phyloP scores from a whole-genome alignment of 2,329 filamentous ascomycete genomes.

The Aspergillus sclerotialis region DNA sequence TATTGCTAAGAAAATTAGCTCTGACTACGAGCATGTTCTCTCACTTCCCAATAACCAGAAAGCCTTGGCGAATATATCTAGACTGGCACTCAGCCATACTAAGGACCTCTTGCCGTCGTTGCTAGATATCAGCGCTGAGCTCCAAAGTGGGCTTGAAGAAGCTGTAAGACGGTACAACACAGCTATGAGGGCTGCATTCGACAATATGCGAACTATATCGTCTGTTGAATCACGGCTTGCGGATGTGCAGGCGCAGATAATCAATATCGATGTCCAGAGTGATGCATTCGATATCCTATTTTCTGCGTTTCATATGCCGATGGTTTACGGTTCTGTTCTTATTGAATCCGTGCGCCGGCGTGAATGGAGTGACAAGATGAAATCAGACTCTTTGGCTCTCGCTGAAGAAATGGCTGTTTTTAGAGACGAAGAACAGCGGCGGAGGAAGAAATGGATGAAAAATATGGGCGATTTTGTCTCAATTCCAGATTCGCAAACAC shows the following conservation, averaged over 20 bases:
- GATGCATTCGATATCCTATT: constrained; percentile 75
- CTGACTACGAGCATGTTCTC: constrained; percentile 73
- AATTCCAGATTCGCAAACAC: constrained; percentile 59
- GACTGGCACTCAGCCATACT: constrained; percentile 58
- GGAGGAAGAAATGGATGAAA: constrained; percentile 85
- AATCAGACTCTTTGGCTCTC: constrained; percentile 74
- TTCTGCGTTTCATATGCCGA: constrained; percentile 74
- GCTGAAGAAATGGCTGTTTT: constrained; percentile 90
- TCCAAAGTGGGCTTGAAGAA: constrained; percentile 42
- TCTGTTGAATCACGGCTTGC: constrained; percentile 69
- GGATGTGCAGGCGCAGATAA: constrained; percentile 65
- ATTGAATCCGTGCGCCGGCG: constrained; percentile 77
- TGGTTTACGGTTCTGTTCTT: constrained; percentile 82
- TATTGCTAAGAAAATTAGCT: constrained; percentile 76
- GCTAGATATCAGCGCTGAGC: constrained; percentile 49
- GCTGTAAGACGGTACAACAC: constrained; percentile 60
- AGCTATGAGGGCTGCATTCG: constrained; percentile 58
- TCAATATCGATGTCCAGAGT: constrained; percentile 65
- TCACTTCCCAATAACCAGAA: constrained; percentile 62
- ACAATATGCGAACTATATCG: constrained; percentile 76
- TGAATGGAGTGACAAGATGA: constrained; percentile 90
- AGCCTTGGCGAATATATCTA: constrained; percentile 54
- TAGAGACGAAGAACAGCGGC: constrained; percentile 84
- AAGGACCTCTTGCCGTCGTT: constrained; percentile 57
- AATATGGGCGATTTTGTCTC: constrained; percentile 68